phyloP scores from a whole-genome alignment of 2,329 filamentous ascomycete genomes.

The Byssoonygena ceratinophila region DNA sequence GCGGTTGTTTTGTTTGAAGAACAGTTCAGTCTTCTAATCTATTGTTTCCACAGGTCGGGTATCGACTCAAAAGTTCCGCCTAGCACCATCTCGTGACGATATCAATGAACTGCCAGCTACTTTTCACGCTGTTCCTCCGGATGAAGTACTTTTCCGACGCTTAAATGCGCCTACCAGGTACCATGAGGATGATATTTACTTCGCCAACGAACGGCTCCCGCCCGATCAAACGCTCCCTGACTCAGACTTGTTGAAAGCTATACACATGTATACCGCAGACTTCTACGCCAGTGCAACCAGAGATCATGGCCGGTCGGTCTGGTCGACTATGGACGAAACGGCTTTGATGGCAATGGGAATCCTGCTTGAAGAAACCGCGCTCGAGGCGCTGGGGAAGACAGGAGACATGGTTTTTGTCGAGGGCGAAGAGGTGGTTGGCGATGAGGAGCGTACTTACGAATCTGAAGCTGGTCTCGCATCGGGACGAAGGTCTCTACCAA shows the following conservation, averaged over 20 bases:
- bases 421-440: conserved; percentile 27
- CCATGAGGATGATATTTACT: conserved; percentile 47
- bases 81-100: conserved; percentile 20
- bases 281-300: conserved; percentile 39
- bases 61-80: conserved; percentile 30
- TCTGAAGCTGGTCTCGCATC: conserved; percentile 1
- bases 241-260: conserved; percentile 46
- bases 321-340: conserved; percentile 51
- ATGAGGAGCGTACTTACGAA: conserved; percentile 15
- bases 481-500: conserved; percentile 1
- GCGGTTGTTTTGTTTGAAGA: too few relatives aligned
- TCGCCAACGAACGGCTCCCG: conserved; percentile 40
- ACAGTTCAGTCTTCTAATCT: too few relatives aligned
- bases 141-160: conserved; percentile 49
- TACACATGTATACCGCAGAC: conserved; percentile 49
- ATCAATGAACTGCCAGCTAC: conserved; percentile 27
- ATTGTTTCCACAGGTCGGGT: conserved; percentile 40
- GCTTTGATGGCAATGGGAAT: conserved; percentile 52
- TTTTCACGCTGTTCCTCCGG: conserved; percentile 40
- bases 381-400: conserved; percentile 44
- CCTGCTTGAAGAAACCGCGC: conserved; percentile 48
- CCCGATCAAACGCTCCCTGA: conserved; percentile 39
- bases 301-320: conserved; percentile 32
- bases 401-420: conserved; percentile 51
- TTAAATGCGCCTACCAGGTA: conserved; percentile 42